These are phyloP conservation scores for Phytophthora podocarpi DNA, from an alignment of 352 stramenopile species.

Conservation along the genomic window DNA sequence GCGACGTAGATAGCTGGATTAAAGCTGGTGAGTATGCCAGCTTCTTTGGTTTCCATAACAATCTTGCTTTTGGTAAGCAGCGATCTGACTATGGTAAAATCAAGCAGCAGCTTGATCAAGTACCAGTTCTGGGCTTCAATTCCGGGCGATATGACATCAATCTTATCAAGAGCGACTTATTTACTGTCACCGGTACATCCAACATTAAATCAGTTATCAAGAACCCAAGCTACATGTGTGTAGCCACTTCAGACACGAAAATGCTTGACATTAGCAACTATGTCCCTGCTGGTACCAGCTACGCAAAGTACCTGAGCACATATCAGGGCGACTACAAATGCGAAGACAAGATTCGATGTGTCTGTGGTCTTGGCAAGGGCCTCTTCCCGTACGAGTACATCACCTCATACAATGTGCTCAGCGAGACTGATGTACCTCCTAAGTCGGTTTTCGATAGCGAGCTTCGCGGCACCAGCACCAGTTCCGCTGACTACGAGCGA, in stretches of 20 bases:
- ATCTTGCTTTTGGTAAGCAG: conserved; percentile 1
- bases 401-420: conserved; percentile 29
- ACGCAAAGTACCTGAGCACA: conserved; percentile 33
- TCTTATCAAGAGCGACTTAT: conserved; percentile 37
- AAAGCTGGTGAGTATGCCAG: no score
- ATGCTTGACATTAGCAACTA: conserved; percentile 42
- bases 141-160: conserved; percentile 27
- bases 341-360: conserved; percentile 27
- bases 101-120: conserved; percentile 1
- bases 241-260: conserved; percentile 21
- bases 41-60: no score
- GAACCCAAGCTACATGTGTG: conserved; percentile 38
- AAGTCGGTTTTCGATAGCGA: conserved; percentile 25
- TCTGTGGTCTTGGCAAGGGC: background rate
- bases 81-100: conserved; percentile 9
- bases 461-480: conserved; percentile 7
- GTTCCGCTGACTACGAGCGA: conserved; percentile 34
- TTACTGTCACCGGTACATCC: conserved; percentile 5
- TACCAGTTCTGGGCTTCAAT: no score
- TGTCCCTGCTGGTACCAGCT: conserved; percentile 32
- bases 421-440: conserved; percentile 26
- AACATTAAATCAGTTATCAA: conserved; percentile 29
- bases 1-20: conserved; percentile 9
- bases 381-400: conserved; percentile 43
- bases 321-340: conserved; percentile 40